Base-by-base conservation (phyloP, 805 yeast species). In the Pichia manshurica region DNA sequence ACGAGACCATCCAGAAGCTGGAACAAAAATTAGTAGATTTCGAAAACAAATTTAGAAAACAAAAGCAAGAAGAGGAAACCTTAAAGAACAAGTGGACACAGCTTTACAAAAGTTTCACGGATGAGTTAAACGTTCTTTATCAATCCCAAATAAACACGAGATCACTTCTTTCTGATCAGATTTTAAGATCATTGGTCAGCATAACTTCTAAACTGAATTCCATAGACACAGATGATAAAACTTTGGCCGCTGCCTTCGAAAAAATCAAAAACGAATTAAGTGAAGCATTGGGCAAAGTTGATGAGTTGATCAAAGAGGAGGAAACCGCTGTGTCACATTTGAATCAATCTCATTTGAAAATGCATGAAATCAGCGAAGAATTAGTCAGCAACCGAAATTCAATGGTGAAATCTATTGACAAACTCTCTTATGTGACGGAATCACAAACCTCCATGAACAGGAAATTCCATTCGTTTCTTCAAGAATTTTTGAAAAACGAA, bases 21-120 rank as follows among this genome's bases (percentile, higher is more conserved):
- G 73, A 71, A 45, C 43, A 55, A 29, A 60, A 57, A 36, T 45
- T 71, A 20, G 55, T 64, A 33, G 52, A 56, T 7, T 60, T 68
- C 2, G 67, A 71, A 10, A 60, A 60, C 5, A 60, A 57, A 35
- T 61, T 69, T 48, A 66, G 62, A 46, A 48, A 56, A 0, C 54
- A 55, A 38, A 37, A 44, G 25, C 9, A 21, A 5, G 48, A 45
- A 7, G 60, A 57, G 39, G 43, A 53, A 5, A 4, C 5, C 3
- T 35, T 60, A 12, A 46, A 38, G 29, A 15, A 8, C 4, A 42
- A 38, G n/a, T 34, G 21, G 15, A 42, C 40, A 12, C 20, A 41
- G n/a, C 21, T 47, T 9, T 46, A 40, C 16, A 16, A 41, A 20
- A 39, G 28, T 5, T 34, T 50, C 10, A 47, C 32, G 19, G 37